Evolutionary conservation across 345 rosid genomes (phyloP).

Genomic region (Linum tenue): DNA sequence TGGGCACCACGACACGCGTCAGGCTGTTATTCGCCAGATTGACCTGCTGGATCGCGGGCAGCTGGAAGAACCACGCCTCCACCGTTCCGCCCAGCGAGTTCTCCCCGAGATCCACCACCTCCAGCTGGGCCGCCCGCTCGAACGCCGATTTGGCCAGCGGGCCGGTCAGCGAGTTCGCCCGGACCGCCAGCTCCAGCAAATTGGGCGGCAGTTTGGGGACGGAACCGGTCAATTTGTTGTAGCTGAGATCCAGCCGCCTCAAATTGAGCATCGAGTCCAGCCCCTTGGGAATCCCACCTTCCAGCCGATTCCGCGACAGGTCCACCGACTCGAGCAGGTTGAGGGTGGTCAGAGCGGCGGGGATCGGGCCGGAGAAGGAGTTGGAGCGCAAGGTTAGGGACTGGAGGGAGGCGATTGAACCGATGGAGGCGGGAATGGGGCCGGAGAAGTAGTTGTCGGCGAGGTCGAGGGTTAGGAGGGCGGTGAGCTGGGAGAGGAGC

Average conservation of each 20-base stretch:
- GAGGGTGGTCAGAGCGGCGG: constrained; percentile 35
- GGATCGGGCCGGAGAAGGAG: constrained; percentile 56
- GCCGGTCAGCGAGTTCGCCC: constrained; percentile 62
- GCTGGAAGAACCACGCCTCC: constrained; percentile 61
- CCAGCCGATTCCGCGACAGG: constrained; percentile 52
- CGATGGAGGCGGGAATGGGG: constrained; percentile 45
- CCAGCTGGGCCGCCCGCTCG: constrained; percentile 48
- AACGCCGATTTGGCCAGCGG: constrained; percentile 37
- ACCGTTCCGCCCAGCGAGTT: constrained; percentile 66
- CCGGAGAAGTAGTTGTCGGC: constrained; percentile 68
- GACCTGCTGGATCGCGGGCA: constrained; percentile 65
- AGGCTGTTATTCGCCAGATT: constrained; percentile 67
- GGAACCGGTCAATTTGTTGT: constrained; percentile 58
- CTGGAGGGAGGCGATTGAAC: constrained; percentile 39
- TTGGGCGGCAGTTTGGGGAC: constrained; percentile 53
- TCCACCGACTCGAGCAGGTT: constrained; percentile 45
- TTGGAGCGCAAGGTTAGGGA: constrained; percentile 55
- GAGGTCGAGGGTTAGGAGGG: constrained; percentile 54
- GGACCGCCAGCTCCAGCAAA: constrained; percentile 54
- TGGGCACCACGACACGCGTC: constrained; percentile 40
- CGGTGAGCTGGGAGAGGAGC: constrained; percentile 39
- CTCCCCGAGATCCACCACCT: constrained; percentile 69
- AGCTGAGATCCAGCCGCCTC: constrained; percentile 61
- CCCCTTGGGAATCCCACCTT: constrained; percentile 48
- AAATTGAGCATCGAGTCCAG: constrained; percentile 30